These are phyloP conservation scores for Candida sanyaensis DNA, from an alignment of 1,139 yeast species.

Conservation along the genomic window DNA sequence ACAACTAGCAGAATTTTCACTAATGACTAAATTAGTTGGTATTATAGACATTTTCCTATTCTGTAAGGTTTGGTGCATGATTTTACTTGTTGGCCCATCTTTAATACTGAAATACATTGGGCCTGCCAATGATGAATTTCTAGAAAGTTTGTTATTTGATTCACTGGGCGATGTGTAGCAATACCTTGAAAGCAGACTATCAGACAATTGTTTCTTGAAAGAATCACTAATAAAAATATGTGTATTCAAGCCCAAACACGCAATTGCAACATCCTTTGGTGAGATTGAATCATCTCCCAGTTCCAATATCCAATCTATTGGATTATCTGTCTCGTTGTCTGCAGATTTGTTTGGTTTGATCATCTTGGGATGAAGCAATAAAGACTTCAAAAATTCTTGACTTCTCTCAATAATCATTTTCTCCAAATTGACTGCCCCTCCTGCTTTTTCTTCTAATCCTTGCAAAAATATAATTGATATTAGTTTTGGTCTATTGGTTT, in stretches of 20 bases:
- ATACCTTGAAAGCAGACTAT: slow-evolving; percentile 2
- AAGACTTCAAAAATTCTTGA: slow-evolving; percentile 19
- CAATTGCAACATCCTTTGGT: slow-evolving; percentile 35
- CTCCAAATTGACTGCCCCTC: slow-evolving; percentile 3
- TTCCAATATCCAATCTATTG: slow-evolving; percentile 33
- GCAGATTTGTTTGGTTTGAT: slow-evolving; percentile 33
- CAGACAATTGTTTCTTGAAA: slow-evolving; percentile 5
- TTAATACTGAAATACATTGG: slow-evolving; percentile 23
- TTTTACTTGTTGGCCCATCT: slow-evolving; percentile 14
- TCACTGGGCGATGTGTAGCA: not conserved
- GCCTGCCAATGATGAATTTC: slow-evolving; percentile 31
- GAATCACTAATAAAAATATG: slow-evolving; percentile 13
- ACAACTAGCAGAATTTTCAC: slow-evolving; percentile 6
- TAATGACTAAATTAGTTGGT: slow-evolving; percentile 28
- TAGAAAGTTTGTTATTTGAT: slow-evolving; percentile 16
- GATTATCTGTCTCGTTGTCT: slow-evolving; percentile 32
- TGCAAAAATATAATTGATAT: slow-evolving; percentile 13
- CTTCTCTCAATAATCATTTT: slow-evolving; percentile 8
- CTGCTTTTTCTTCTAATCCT: slow-evolving; percentile 6
- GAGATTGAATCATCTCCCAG: slow-evolving; percentile 21
- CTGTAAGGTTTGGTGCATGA: slow-evolving; percentile 17
- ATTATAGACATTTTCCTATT: slow-evolving; percentile 29
- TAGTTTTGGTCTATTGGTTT: slow-evolving; percentile 15
- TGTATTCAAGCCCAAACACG: slow-evolving; percentile 35
- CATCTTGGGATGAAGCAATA: slow-evolving; percentile 54